A percentile compares a stretch with the other conserved stretches of the same genome.
Conservation (phyloP, 495 filamentous ascomycete genomes). For the Lineolata rhizophorae region DNA sequence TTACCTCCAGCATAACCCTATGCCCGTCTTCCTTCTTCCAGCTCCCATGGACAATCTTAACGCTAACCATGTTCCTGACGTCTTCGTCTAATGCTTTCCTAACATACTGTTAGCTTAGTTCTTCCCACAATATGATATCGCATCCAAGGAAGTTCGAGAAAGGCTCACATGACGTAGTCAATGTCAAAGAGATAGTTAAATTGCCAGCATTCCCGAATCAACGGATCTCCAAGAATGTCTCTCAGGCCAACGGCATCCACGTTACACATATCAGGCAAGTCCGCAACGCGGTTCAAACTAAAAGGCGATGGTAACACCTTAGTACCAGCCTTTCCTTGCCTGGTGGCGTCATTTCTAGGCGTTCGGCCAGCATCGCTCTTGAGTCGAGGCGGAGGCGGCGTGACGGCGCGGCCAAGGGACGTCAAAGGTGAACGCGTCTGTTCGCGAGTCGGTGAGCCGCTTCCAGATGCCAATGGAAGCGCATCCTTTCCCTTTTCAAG, state of each 20-base stretch:
- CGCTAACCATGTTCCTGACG: constrained; percentile 35
- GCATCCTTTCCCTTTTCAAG: no score
- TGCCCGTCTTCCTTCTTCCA: constrained; percentile 57
- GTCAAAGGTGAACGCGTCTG: no score
- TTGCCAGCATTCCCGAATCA: constrained; percentile 72
- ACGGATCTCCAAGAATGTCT: constrained; percentile 59
- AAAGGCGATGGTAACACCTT: constrained; percentile 43
- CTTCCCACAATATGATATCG: constrained; percentile 10
- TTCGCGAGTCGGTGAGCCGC: no score
- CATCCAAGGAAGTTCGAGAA: not conserved
- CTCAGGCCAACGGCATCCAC: constrained; percentile 40
- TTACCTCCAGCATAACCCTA: constrained; percentile 24
- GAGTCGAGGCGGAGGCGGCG: no score
- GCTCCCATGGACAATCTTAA: constrained; percentile 70
- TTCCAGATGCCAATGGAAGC: no score
- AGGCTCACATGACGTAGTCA: constrained; percentile 44
- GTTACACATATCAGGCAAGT: constrained; percentile 38
- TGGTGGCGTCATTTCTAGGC: no score
- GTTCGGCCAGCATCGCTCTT: no score
- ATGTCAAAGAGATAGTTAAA: constrained; percentile 80
- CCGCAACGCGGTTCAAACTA: constrained; percentile 47
- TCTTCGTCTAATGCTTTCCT: constrained; percentile 33
- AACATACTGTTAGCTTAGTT: not conserved
- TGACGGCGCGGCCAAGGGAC: no score
- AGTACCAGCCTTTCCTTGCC: no score